phyloP scores from a whole-genome alignment of 306 rosid genomes.

The Cucurbita ficifolia region DNA sequence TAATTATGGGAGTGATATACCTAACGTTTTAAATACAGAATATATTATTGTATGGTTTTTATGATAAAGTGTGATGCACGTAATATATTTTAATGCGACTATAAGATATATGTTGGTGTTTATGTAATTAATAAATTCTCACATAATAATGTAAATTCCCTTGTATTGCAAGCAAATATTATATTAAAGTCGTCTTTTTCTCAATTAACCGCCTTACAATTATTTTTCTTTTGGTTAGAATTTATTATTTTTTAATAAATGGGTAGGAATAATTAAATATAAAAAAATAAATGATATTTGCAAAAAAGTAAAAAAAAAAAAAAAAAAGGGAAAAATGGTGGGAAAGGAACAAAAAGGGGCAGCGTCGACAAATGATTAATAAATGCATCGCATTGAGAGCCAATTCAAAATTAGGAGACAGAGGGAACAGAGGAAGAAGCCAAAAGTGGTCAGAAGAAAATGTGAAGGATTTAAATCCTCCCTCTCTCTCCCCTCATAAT shows the following conservation, averaged over 20 bases:
- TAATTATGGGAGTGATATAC: neutral
- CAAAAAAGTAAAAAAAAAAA: neutral
- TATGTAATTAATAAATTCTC: neutral
- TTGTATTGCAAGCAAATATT: neutral
- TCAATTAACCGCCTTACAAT: neutral
- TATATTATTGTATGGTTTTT: neutral
- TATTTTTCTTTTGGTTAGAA: neutral
- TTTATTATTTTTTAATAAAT: neutral
- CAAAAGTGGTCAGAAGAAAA: constrained; percentile 3
- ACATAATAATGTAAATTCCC: neutral
- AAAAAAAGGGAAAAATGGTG: neutral
- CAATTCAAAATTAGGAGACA: neutral
- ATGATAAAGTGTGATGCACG: neutral
- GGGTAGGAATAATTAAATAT: neutral
- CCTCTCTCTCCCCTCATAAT: too few relatives aligned
- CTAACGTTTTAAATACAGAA: neutral
- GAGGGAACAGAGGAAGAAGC: neutral
- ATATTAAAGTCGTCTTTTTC: neutral
- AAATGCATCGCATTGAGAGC: neutral
- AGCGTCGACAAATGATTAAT: neutral
- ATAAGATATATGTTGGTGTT: neutral
- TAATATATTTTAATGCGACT: neutral
- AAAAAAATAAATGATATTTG: neutral
- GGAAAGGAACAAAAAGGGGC: neutral
- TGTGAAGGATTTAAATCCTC: neutral